Percentiles rank a stretch among this genome's conserved stretches.
phyloP scores from a whole-genome alignment of 495 filamentous ascomycete species.

The Hamigera avellanea region DNA sequence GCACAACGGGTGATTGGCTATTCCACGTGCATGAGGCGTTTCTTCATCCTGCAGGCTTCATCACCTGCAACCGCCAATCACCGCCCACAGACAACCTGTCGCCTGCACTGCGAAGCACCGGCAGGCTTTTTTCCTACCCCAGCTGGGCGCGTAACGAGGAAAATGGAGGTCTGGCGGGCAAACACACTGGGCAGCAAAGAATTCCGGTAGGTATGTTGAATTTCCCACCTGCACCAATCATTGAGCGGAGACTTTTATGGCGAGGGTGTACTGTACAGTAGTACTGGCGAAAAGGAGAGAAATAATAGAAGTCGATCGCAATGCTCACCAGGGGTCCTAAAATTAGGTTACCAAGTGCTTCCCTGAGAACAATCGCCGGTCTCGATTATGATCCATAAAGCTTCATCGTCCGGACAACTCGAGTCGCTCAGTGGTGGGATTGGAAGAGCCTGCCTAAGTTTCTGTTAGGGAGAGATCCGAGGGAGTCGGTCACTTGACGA shows the following conservation, averaged over 20 bases:
- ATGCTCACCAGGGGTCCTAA: no score
- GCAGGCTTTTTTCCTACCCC: conserved; percentile 3
- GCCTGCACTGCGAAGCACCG: conserved; percentile 6
- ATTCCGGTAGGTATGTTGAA: neutral
- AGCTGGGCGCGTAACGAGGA: conserved; percentile 13
- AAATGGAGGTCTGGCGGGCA: conserved; percentile 1
- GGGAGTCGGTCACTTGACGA: no score
- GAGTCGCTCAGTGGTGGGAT: no score
- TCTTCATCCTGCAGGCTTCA: conserved; percentile 16
- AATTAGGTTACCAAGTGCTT: no score
- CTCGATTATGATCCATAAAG: no score
- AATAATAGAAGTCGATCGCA: no score
- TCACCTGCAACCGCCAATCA: conserved; percentile 13
- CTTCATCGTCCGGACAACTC: no score
- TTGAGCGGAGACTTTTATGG: neutral
- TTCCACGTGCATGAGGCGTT: conserved; percentile 7
- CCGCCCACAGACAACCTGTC: neutral
- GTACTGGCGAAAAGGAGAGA: no score
- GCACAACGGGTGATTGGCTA: conserved; percentile 5
- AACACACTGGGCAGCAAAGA: neutral
- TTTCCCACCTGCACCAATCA: conserved; percentile 2
- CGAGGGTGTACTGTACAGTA: neutral
- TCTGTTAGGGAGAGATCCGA: no score
- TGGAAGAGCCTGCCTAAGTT: no score
- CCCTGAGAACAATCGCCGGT: no score